Evolutionary conservation across 2,329 filamentous ascomycete genomes (phyloP), one percentile per base, ranked within the genome.

Genomic region (Talaromyces sp.): DNA sequence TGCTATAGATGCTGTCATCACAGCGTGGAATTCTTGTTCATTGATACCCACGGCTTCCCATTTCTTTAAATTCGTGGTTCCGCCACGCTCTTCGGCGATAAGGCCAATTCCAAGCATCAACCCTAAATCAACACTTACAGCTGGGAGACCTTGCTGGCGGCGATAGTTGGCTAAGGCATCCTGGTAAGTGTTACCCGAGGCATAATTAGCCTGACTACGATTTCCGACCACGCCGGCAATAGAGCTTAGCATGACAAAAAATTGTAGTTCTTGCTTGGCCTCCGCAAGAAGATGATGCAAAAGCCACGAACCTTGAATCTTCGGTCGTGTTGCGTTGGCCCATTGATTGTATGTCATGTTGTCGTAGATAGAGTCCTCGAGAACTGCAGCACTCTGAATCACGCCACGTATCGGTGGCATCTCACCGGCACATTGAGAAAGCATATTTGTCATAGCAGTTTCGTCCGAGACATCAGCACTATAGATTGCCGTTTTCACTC

Each of bases 241-340:
- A 0, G 75, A 78, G 0, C 76, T 78, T 54, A 75, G 72, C n/a
- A 76, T 59, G 52, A 79, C 68, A 67, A 80, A 79, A 68, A 79
- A 79, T 41, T 79, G 76, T 1, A 79, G 69, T 1, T 71, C 54
- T 27, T 54, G 35, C 56, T 39, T 41, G 3, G 62, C 48, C 14
- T 66, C 50, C 13, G 62, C 41, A 59, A 73, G 74, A 16, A 62
- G 16, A 41, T 68, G 64, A 45, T 72, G 70, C 1, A 73, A 65
- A 24, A 61, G 62, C 2, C 67, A 61, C 3, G 68, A 72, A 0
- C 81, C 81, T 0, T 75, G 63, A 1, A 82, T 75, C 69, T 81
- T 82, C 1, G 80, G 80, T 0, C 67, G 64, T 0, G 76, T 66
- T 0, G 73, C 72, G 9, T 69, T 66, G 1, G 70, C 61, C 27